Evolutionary conservation across 1,284 basidiomycete genomes (phyloP).

Genomic region (Wolfiporia cocos): DNA sequence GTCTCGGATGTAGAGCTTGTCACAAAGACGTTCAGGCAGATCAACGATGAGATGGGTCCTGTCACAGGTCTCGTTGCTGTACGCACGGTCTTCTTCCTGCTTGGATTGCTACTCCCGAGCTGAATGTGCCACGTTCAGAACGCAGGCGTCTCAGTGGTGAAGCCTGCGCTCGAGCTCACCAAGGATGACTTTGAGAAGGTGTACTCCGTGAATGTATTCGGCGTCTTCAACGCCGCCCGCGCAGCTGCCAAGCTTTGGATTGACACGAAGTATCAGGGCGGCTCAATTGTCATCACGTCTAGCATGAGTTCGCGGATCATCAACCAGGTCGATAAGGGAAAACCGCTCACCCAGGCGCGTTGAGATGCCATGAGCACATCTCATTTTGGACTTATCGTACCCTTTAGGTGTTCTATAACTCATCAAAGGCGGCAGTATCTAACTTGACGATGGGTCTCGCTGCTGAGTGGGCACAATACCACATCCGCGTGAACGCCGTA

Average conservation of each 20-base stretch:
- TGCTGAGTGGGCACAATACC: constrained; percentile 48
- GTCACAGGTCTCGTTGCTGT: constrained; percentile 36
- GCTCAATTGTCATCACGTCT: constrained; percentile 40
- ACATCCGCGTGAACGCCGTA: constrained; percentile 55
- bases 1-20: constrained; percentile 31
- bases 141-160: constrained; percentile 42
- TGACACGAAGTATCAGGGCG: constrained; percentile 18
- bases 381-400: too few species aligned
- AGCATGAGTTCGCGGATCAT: constrained; percentile 47
- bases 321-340: constrained; percentile 30
- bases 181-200: constrained; percentile 37
- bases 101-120: not conserved
- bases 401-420: constrained; percentile 50
- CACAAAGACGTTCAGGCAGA: constrained; percentile 29
- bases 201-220: constrained; percentile 32
- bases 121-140: constrained; percentile 22
- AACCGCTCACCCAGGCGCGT: constrained; percentile 31
- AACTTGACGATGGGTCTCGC: constrained; percentile 52
- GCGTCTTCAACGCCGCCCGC: constrained; percentile 38
- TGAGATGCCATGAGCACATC: too few species aligned
- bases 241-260: constrained; percentile 33
- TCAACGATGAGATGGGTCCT: constrained; percentile 33
- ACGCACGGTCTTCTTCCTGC: constrained; percentile 7
- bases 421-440: constrained; percentile 54
- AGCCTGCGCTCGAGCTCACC: constrained; percentile 39